These are phyloP conservation scores for Inonotus obliquus DNA, from an alignment of 1,284 basidiomycete genomes.

Conservation along the genomic window DNA sequence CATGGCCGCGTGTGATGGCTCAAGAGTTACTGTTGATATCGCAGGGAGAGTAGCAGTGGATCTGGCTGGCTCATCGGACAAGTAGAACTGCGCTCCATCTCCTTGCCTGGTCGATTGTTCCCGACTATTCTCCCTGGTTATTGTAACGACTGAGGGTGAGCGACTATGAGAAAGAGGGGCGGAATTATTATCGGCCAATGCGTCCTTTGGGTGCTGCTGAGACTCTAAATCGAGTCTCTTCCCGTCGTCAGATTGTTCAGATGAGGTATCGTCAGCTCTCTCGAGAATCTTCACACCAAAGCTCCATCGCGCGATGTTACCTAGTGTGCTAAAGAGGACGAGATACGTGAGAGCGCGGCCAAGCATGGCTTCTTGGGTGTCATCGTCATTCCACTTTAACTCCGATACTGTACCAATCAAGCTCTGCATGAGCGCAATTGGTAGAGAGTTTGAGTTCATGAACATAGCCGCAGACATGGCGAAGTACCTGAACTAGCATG, in stretches of 20 bases:
- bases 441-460: constrained; percentile 91
- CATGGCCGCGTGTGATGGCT: not conserved
- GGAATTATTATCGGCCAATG: not conserved
- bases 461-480: constrained; percentile 84
- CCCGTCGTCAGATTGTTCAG: not conserved
- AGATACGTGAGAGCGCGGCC: constrained; percentile 90
- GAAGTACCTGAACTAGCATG: constrained; percentile 54
- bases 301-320: constrained; percentile 70
- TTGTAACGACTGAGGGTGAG: not conserved
- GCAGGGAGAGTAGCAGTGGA: not conserved
- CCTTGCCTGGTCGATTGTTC: not conserved
- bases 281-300: constrained; percentile 72
- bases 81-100: not conserved
- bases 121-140: not conserved
- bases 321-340: constrained; percentile 88
- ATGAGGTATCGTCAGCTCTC: constrained; percentile 46
- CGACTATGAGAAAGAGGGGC: not conserved
- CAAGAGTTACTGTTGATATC: not conserved
- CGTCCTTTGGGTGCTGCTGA: not conserved
- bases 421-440: constrained; percentile 88
- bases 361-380: constrained; percentile 83
- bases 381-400: constrained; percentile 79
- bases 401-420: constrained; percentile 84
- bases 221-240: not conserved
- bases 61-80: constrained; percentile 1